Evolutionary conservation across 2,329 filamentous ascomycete species (phyloP).

Genomic region (Colletotrichum spinosum): DNA sequence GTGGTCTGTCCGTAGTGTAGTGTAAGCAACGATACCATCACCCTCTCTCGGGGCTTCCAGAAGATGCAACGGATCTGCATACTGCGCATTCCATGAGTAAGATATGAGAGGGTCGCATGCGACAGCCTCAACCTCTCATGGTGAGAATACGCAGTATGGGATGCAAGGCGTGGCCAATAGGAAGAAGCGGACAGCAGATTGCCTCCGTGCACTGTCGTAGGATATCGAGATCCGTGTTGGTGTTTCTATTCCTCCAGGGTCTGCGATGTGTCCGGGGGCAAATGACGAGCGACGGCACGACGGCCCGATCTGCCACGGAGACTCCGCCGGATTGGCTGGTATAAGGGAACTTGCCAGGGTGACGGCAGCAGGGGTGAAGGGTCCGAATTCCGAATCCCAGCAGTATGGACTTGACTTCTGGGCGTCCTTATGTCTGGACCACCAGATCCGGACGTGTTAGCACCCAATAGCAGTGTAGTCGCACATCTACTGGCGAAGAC

Average conservation of each 20-base stretch:
- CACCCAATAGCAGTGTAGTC: no score
- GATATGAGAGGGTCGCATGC: constrained; percentile 28
- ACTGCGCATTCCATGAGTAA: constrained; percentile 3
- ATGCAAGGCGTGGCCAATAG: constrained; percentile 9
- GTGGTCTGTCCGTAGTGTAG: neutral
- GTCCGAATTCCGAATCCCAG: constrained; percentile 30
- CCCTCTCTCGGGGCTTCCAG: constrained; percentile 5
- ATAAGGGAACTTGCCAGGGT: constrained; percentile 15
- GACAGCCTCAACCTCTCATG: constrained; percentile 3
- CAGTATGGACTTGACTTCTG: constrained; percentile 9
- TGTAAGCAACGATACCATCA: neutral
- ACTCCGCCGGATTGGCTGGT: constrained; percentile 28
- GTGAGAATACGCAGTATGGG: neutral
- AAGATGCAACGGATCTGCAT: constrained; percentile 13
- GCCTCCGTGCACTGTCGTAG: constrained; percentile 5
- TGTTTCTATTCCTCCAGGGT: neutral
- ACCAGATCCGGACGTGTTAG: no score
- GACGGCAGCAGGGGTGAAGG: constrained; percentile 5
- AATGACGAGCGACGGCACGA: constrained; percentile 13
- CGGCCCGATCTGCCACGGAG: constrained; percentile 24
- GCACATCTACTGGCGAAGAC: no score
- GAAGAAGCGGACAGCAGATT: constrained; percentile 20
- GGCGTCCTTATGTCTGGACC: neutral
- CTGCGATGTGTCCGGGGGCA: neutral
- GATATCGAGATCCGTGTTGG: constrained; percentile 17